Base-by-base conservation (phyloP, 257 asterid species). In the Osmanthus fragrans region DNA sequence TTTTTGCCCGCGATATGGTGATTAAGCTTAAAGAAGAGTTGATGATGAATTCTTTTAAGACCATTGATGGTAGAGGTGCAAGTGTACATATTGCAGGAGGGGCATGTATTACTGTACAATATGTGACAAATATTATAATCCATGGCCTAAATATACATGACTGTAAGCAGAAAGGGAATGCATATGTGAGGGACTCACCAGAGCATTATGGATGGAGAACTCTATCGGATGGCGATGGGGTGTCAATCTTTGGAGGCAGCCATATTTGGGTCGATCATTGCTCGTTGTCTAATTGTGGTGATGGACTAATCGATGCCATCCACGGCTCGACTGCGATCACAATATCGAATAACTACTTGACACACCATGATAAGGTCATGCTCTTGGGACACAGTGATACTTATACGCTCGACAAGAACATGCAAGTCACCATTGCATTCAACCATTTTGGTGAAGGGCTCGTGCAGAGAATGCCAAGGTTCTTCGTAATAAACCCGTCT, bases 391-490 rank as follows among this genome's bases (percentile, higher is more conserved):
- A 94, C 3, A 89, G 96, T 10, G 98, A 94, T 58, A 73, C 85
- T 70, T 88, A 73, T 19, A 79, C 85, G 0, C 77, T 34, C 2
- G 98, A 94, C 76, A 92, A 88, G 89, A 88, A 45, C 54, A 93
- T 91, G 98, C 98, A 93, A 76, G 93, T 93, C 56, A 93, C 98
- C 37, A 91, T 93, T 72, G 97, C 98, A 12, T 93, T 93, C 84
- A 93, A 93, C 85, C 97, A 91, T 79, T 93, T 93, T 71, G 98
- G 98, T 11, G 97, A 91, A 87, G 98, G 96, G 60, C 91, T 93
- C 4, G 96, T 93, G 15, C 98, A 94, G 77, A 89, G 98, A 77
- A 94, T 94, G 98, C 97, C 98, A 0, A 90, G 97, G 98, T 93
- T 84, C 9, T 42, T 42, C 7, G n/a, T 8, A 42, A 30, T 19